Evolutionary conservation across 495 filamentous ascomycete species (phyloP), one percentile per base, ranked within the genome.

Genomic region (Talaromyces nanjingensis): DNA sequence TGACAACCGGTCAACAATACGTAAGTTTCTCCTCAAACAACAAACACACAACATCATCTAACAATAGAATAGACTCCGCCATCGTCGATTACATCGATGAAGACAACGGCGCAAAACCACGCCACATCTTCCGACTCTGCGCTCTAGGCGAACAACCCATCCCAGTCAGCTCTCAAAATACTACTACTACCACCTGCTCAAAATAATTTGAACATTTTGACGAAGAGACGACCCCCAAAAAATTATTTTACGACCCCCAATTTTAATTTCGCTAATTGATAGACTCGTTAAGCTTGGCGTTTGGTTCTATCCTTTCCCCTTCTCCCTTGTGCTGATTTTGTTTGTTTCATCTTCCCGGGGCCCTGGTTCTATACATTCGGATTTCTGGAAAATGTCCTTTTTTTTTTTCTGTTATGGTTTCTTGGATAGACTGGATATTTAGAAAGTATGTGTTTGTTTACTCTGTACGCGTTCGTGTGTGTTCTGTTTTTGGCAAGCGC

Each of bases 1-100:
- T 86, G 92, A 96, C 73, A 85, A 85, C 65, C 79, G 84, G 34
- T 77, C 74, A 34, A 84, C 82, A 5, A 77, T 81, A 59, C 83
- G 83, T 86, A 76, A 71, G 83, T 78, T 42, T 42, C 14, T 11
- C 9, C 12, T 14, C 12, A 7, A 39, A 12, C 9, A 2, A 14
- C 2, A 0, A 2, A 14, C 2, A 0, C 34, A 2, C 12, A 14
- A 14, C 34, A 4, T 39, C 18, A 25, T 63, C 60, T 57, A 29
- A 62, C 24, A 24, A 29, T n/a, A 37, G 2, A 16, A 31, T 16
- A 83, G 81, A 84, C 64, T 81, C 81, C 1, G 81, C 79, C 6
- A 79, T 82, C 54, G 79, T 84, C 1, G 81, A 84, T 66, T 84
- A 83, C 68, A 68, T 83, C 34, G 77, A 81, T 64, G 76, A 79